phyloP scores from a whole-genome alignment of 2,329 filamentous ascomycete species.

The Fusarium oxysporum region DNA sequence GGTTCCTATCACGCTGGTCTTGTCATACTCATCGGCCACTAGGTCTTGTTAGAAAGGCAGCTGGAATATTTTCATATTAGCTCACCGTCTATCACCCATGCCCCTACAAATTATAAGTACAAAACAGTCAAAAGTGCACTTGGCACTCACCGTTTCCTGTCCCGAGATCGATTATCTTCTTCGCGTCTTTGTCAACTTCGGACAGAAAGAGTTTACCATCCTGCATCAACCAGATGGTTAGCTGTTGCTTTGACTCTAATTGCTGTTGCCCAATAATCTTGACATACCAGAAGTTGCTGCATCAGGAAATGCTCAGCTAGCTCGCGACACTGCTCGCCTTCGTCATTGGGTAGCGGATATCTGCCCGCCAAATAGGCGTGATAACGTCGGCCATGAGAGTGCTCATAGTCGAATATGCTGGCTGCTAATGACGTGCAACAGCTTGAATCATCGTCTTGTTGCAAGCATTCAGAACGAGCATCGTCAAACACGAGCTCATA shows the following conservation, averaged over 20 bases:
- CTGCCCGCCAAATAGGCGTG: conserved; percentile 57
- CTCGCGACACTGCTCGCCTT: conserved; percentile 58
- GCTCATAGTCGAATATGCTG: conserved; percentile 50
- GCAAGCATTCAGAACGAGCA: conserved; percentile 34
- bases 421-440: conserved; percentile 50
- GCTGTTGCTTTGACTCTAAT: not conserved
- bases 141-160: conserved; percentile 58
- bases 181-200: conserved; percentile 53
- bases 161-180: conserved; percentile 61
- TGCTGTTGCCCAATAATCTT: not conserved
- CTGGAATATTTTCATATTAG: not conserved
- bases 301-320: conserved; percentile 60
- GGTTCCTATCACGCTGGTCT: conserved; percentile 54
- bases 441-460: conserved; percentile 44
- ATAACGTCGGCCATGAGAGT: conserved; percentile 53
- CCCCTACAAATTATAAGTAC: conserved; percentile 46
- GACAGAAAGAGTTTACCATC: conserved; percentile 55
- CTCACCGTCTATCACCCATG: conserved; percentile 65
- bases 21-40: conserved; percentile 58
- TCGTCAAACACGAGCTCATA: conserved; percentile 46
- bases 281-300: conserved; percentile 55
- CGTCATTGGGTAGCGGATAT: conserved; percentile 62
- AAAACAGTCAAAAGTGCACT: not conserved
- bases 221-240: conserved; percentile 34
- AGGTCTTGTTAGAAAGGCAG: conserved; percentile 9